These are phyloP conservation scores for Phytopythium vexans DNA, from an alignment of 352 stramenopile genomes.

Conservation along the genomic window DNA sequence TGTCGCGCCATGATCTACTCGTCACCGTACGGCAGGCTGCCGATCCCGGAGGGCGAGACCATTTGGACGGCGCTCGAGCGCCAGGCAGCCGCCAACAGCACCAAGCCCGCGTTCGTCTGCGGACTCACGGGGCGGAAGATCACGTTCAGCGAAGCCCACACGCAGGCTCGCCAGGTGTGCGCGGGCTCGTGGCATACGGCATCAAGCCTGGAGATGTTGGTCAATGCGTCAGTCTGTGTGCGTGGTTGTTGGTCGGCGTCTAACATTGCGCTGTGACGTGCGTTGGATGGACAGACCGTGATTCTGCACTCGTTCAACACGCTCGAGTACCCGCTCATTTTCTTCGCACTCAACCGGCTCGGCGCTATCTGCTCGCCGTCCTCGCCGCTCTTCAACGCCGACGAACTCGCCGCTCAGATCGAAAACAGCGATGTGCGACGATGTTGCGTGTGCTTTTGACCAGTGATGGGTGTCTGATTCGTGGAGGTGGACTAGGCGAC, in stretches of 20 bases:
- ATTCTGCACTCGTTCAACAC: conserved; percentile 56
- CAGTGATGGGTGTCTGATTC: background rate
- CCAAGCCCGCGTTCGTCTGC: no score
- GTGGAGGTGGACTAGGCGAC: background rate
- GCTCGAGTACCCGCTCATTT: conserved; percentile 53
- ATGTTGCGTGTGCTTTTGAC: background rate
- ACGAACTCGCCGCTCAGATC: conserved; percentile 38
- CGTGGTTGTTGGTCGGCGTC: no score
- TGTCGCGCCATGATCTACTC: no score
- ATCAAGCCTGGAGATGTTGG: background rate
- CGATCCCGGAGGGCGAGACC: no score
- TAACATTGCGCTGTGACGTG: background rate
- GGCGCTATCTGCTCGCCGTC: conserved; percentile 41
- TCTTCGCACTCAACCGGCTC: conserved; percentile 44
- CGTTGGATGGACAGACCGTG: conserved; percentile 20
- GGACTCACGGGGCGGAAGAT: no score
- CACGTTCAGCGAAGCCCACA: no score
- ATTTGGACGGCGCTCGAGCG: no score
- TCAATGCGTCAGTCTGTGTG: conserved; percentile 10
- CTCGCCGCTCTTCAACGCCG: conserved; percentile 33
- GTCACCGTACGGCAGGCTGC: no score
- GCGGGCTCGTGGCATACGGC: no score
- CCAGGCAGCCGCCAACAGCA: no score
- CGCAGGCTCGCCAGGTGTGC: no score
- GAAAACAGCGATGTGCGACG: conserved; percentile 18